Evolutionary conservation across 495 filamentous ascomycete genomes (phyloP), one percentile per base, ranked within the genome.

Genomic region (Aspergillus bridgeri): DNA sequence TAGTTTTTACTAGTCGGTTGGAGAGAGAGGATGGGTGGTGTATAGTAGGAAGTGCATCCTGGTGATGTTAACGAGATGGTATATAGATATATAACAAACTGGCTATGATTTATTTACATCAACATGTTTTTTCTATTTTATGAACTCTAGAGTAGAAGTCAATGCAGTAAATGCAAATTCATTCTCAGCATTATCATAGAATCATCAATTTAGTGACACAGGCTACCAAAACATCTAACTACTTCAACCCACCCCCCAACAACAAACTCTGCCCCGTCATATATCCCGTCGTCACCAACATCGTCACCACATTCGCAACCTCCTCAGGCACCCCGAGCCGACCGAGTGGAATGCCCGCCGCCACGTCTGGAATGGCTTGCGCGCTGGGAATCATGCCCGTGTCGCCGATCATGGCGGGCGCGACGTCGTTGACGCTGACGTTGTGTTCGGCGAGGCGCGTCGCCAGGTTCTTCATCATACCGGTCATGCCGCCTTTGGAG

Each of bases 361-460:
- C 80, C 47, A 81, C 79, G 17, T 82, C 81, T 2, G 81, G 76
- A 9, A 82, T 78, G 19, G 75, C 72, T 53, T 81, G 75, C 13
- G 73, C 76, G 42, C 82, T 81, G 3, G 86, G 85, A 51, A 87
- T 79, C 83, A 88, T 85, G 0, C 81, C 79, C 17, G 84, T 89
- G 6, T 84, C 82, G 9, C 84, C 83, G 57, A 90, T 89, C 83
- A 90, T 84, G 9, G 86, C 87, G 0, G 88, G 88, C 15, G 87
- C 85, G 3, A 91, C 85, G 64, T 87, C 87, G 53, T 91, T 90
- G 42, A 89, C 84, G 21, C 86, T 90, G 60, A 91, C 87, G 27
- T 85, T 85, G 57, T 77, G 75, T 60, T 79, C 74, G 8, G 83
- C 85, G 23, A 87, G 75, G 51, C 82, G 80, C n/a, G 72, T 79